Conservation (phyloP, 495 filamentous ascomycete genomes). For the Aspergillus heteromorphus region DNA sequence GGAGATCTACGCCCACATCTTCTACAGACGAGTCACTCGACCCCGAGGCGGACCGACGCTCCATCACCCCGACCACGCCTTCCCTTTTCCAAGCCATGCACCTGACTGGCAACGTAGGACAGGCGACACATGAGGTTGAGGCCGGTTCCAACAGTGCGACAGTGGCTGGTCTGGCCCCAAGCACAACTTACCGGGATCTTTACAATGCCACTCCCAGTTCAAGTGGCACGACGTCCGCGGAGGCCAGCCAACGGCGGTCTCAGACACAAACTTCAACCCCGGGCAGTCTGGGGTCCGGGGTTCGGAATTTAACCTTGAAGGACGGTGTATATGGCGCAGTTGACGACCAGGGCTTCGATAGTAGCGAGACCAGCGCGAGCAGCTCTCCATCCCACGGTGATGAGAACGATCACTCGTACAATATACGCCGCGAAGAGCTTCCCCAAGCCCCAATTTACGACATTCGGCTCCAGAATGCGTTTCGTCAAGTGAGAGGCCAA, state of each 20-base stretch:
- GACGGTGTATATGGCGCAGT: neutral
- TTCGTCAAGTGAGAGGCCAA: constrained; percentile 13
- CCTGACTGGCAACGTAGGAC: neutral
- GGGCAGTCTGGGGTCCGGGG: no score
- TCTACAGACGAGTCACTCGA: neutral
- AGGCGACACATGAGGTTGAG: neutral
- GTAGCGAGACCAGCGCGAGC: neutral
- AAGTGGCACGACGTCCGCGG: no score
- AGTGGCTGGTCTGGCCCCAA: neutral
- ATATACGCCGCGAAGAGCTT: constrained; percentile 13
- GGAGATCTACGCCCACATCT: constrained; percentile 1
- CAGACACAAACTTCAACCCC: neutral
- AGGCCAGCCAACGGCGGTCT: no score
- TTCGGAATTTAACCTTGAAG: neutral
- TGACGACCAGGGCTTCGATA: neutral
- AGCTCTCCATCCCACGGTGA: no score
- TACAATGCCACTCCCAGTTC: constrained; percentile 11
- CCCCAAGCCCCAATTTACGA: constrained; percentile 16
- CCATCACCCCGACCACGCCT: neutral
- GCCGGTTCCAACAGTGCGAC: neutral
- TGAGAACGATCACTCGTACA: neutral
- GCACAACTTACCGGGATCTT: constrained; percentile 8
- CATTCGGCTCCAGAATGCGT: constrained; percentile 10
- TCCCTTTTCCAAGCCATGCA: neutral
- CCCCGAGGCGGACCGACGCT: neutral